Base-by-base conservation (phyloP, 768 basidiomycete species). In the Crepidotus variabilis region DNA sequence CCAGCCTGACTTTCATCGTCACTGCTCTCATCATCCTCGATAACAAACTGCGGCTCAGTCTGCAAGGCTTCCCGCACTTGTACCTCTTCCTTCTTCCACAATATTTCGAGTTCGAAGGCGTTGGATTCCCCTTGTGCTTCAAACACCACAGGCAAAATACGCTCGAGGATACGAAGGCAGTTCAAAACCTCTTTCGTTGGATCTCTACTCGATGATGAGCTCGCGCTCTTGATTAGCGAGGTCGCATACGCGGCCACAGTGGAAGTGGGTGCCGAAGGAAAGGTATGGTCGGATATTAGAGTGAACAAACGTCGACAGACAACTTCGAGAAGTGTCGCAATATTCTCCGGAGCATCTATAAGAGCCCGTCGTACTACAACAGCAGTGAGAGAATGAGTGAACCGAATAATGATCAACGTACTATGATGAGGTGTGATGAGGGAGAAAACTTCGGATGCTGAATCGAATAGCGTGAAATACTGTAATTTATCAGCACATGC, bases 111-210 rank as follows among this genome's bases (percentile, higher is more conserved):
- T 64, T 95, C 95, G 63, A 96, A 87, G 13, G 78, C 64, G 62
- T 82, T 85, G 1, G 84, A 76, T 64, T 90, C 90, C 28, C 83
- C 83, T 57, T 90, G 86, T 33, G 84, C 75, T 63, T 89, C 90
- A 63, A 95, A 94, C 45, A 98, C 72, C n/a, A 95, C 86, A 2
- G 95, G 95, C 14, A 98, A 75, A 18, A 98, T 81, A 50, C 97
- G 83, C 57, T 92, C 88, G 18, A 99, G 80, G 7, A 98, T 83
- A 24, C 96, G 83, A n/a, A 98, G 67, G 66, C 94, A 94, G 65
- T 97, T 98, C 47, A 99, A 77, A 3, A 87, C 92, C 68, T 98
- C 89, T 61, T 88, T 92, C 1, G 89, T 88, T 24, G 93, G 76
- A 62, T 85, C 91, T 60, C 82, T 78, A 58, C 83, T 85, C 5